Evolutionary conservation across 805 yeast genomes (phyloP), one percentile per base, ranked within the genome.

Genomic region (Candida pseudofarinosa): DNA sequence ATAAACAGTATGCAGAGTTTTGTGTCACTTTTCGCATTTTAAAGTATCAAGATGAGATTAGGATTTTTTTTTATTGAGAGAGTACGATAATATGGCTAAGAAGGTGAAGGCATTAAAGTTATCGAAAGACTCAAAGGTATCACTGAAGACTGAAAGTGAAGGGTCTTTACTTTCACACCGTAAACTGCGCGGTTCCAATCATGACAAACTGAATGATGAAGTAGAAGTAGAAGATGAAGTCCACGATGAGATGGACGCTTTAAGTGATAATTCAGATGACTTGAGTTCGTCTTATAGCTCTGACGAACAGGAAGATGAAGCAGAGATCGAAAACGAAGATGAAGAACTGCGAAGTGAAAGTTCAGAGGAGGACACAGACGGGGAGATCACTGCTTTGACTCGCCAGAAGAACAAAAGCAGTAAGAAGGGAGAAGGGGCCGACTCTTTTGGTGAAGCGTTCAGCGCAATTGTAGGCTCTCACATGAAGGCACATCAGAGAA

Each of bases 401-500:
- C 28, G 28, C 10, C 28, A 10, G 10, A 32, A 32, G 17, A 77
- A 82, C 47, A 79, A 77, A 62, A 74, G 71, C 54, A 76, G 76
- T 55, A 77, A 74, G 40, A 65, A 66, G 35, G 83, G 77, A 46
- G 88, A 83, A 61, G 91, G 89, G n/a, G 75, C 88, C 1, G 82
- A 73, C 35, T 73, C 80, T 1, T 91, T 93, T 57, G 87, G 96
- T 15, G 74, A 66, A 42, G 98, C 98, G 0, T 80, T 93, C 56
- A 80, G 71, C 51, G 93, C 96, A 13, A 85, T 91, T 54, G 67
- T 91, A 40, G 85, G 85, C 4, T 88, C 98, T 1, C 83, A 80
- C 54, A 71, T 91, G 51, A 93, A 93, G 60, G 95, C 96, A 0
- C 85, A 91, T 54, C 88, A 85, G 56, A 75, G 97, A 57, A 77